Conservation (phyloP, 768 basidiomycete species). For the Suillus alpinus region DNA sequence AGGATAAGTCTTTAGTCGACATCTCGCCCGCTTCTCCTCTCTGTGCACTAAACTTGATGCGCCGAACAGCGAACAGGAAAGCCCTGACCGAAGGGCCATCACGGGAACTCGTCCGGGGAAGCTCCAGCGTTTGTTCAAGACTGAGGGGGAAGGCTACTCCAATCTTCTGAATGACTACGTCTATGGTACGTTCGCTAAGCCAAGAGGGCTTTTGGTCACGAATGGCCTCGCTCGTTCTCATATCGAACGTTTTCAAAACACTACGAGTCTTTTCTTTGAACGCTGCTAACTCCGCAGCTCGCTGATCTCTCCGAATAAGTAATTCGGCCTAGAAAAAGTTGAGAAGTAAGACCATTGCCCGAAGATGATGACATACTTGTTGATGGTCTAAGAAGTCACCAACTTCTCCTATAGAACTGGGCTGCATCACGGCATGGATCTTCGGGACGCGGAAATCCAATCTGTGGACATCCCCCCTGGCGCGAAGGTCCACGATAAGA, state of each 20-base stretch:
- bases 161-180: conserved; percentile 59
- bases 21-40: conserved; percentile 79
- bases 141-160: conserved; percentile 90
- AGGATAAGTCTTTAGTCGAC: conserved; percentile 66
- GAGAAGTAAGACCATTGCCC: conserved; percentile 5
- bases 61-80: conserved; percentile 80
- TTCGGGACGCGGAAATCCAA: conserved; percentile 62
- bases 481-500: conserved; percentile 73
- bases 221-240: conserved; percentile 37
- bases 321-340: conserved; percentile 62
- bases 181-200: conserved; percentile 54
- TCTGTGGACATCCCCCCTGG: conserved; percentile 32
- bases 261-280: conserved; percentile 80
- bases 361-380: conserved; percentile 48
- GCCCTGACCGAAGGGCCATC: conserved; percentile 60
- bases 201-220: conserved; percentile 38
- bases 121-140: conserved; percentile 54
- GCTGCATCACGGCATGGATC: conserved; percentile 92
- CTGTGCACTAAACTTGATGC: conserved; percentile 68
- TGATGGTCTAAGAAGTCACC: conserved; percentile 86
- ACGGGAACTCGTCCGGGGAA: conserved; percentile 38
- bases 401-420: conserved; percentile 87
- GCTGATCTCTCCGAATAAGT: conserved; percentile 66
- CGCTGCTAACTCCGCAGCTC: conserved; percentile 72
- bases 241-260: conserved; percentile 74